Evolutionary conservation across 345 rosid genomes (phyloP), one percentile per base, ranked within the genome.

Genomic region (thale cress (Arabidopsis thaliana)): DNA sequence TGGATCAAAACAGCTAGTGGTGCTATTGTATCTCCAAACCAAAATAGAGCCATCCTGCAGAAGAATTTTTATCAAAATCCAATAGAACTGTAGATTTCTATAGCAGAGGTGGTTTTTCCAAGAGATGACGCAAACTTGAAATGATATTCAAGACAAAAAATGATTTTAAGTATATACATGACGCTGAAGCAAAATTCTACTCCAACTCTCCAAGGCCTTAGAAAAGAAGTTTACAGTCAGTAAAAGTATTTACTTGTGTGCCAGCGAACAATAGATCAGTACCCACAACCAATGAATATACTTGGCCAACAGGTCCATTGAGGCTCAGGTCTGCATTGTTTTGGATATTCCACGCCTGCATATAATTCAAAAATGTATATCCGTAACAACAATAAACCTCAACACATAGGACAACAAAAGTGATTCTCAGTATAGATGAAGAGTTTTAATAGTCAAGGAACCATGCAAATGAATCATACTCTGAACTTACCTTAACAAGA

Each of bases 241-340:
- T 63, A 23, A 33, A 72, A 72, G 68, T 38, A 78, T 62, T 78
- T 80, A 93, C 97, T 86, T 96, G 99, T 22, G 90, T 83, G 56
- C 99, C 97, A 77, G 98, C 94, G 23, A 93, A 87, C 67, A 95
- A 88, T 71, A 95, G 78, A 69, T 83, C 91, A 79, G 85, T 86
- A 37, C 90, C 96, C 62, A 93, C 97, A 71, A 85, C 97, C 80
- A 95, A 42, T 40, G 97, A 73, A 75, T 92, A 88, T 73, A 95
- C 99, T 86, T 88, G 96, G 72, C 98, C 98, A 42, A 84, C 87
- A 81, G 98, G 98, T 73, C 98, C 98, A 77, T 49, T 84, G 59
- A 95, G 98, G 84, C 83, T 88, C 57, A 85, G 80, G 16, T 89
- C 97, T 51, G 83, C 48, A 40, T 83, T 85, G 59, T 80, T 85